Conservation (phyloP, 2,329 filamentous ascomycete species). For the Bipolaris oryzae region DNA sequence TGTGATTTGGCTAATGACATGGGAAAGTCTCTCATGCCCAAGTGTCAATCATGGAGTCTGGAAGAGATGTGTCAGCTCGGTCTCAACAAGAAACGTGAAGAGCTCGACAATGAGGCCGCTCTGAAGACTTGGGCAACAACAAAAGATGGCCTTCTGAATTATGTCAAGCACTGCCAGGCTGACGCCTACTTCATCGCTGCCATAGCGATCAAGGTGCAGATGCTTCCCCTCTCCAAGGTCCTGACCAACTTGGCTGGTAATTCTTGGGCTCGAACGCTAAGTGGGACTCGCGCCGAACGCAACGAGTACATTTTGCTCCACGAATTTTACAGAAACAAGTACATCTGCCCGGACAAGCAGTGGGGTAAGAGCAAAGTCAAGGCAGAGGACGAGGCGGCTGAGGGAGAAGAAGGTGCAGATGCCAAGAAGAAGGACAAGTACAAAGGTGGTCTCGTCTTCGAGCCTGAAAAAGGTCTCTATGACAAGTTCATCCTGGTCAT, state of each 20-base stretch:
- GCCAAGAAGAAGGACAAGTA: slow-evolving; percentile 99
- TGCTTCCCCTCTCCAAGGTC: slow-evolving; percentile 91
- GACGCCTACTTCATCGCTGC: slow-evolving; percentile 97
- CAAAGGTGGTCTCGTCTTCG: slow-evolving; percentile 97
- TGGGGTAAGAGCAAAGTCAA: slow-evolving; percentile 77
- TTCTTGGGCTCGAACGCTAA: slow-evolving; percentile 95
- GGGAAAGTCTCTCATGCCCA: slow-evolving; percentile 94
- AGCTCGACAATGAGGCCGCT: slow-evolving; percentile 86
- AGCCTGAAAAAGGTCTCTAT: slow-evolving; percentile 95
- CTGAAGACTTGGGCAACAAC: slow-evolving; percentile 85
- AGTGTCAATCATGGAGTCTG: slow-evolving; percentile 97
- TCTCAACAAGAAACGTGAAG: slow-evolving; percentile 75
- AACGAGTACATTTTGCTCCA: slow-evolving; percentile 99
- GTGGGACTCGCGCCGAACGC: slow-evolving; percentile 92
- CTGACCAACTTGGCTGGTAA: slow-evolving; percentile 96
- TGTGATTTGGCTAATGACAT: slow-evolving; percentile 96
- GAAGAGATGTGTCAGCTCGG: slow-evolving; percentile 97
- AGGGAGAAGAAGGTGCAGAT: slow-evolving; percentile 69
- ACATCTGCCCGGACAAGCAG: slow-evolving; percentile 96
- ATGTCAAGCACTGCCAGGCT: slow-evolving; percentile 89
- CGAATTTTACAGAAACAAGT: slow-evolving; percentile 95
- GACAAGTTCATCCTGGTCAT: slow-evolving; percentile 99
- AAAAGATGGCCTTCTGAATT: slow-evolving; percentile 87
- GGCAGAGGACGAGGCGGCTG: slow-evolving; percentile 73
- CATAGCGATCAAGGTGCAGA: slow-evolving; percentile 84